These are phyloP conservation scores for Apiospora hydei DNA, from an alignment of 2,329 filamentous ascomycete genomes.

Conservation along the genomic window DNA sequence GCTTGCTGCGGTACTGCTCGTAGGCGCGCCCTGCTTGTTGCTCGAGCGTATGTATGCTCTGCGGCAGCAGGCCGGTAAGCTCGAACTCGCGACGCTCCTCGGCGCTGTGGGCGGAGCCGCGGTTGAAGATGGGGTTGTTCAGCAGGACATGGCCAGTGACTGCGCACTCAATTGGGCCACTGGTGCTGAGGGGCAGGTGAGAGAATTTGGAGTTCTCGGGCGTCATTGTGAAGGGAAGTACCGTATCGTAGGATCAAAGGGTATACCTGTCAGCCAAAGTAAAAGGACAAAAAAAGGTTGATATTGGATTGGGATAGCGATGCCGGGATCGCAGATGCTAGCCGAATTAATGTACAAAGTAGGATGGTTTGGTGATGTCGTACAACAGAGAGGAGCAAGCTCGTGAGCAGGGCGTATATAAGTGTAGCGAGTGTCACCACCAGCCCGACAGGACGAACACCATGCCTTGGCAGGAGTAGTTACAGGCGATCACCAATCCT, in stretches of 20 bases:
- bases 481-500: background rate
- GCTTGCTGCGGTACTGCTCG: conserved; percentile 72
- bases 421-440: background rate
- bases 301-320: background rate
- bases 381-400: background rate
- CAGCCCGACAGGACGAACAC: too few species aligned
- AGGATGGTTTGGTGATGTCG: background rate
- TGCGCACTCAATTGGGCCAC: conserved; percentile 57
- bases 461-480: conserved; percentile 20
- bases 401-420: conserved; percentile 1
- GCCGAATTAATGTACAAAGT: background rate
- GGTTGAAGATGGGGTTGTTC: conserved; percentile 76
- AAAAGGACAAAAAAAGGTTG: background rate
- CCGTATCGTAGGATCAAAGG: background rate
- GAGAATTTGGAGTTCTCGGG: conserved; percentile 46
- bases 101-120: conserved; percentile 78
- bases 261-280: conserved; percentile 22
- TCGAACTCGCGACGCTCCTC: conserved; percentile 75
- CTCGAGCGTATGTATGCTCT: conserved; percentile 75
- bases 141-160: conserved; percentile 63
- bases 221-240: conserved; percentile 35
- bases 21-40: conserved; percentile 82
- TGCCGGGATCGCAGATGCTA: background rate
- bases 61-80: conserved; percentile 76
- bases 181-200: conserved; percentile 55